phyloP scores from a whole-genome alignment of 2,329 filamentous ascomycete genomes.

The Venturia aucupariae region DNA sequence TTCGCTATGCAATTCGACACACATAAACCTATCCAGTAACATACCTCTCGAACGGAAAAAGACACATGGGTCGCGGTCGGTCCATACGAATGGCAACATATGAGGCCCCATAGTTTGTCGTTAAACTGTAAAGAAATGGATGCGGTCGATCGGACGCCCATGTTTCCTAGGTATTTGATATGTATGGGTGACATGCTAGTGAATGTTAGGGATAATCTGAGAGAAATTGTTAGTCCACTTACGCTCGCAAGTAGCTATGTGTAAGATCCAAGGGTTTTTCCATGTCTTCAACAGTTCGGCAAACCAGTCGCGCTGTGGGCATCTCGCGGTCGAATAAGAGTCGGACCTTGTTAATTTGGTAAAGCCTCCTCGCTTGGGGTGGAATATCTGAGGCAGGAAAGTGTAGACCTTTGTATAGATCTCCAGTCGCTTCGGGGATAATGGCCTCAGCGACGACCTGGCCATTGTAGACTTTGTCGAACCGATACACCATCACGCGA shows the following conservation, averaged over 20 bases:
- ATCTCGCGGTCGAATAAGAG: constrained; percentile 78
- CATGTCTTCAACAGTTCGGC: constrained; percentile 63
- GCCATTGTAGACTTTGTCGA: constrained; percentile 73
- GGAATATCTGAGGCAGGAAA: constrained; percentile 85
- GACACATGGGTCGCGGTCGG: constrained; percentile 72
- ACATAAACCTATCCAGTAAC: constrained; percentile 73
- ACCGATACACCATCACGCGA: constrained; percentile 87
- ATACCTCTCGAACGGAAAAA: constrained; percentile 88
- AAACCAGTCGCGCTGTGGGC: constrained; percentile 70
- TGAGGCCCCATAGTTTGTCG: constrained; percentile 75
- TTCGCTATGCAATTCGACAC: constrained; percentile 81
- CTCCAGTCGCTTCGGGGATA: constrained; percentile 69
- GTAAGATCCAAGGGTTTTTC: constrained; percentile 72
- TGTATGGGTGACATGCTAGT: constrained; percentile 74
- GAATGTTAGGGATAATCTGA: neutral
- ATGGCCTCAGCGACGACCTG: constrained; percentile 81
- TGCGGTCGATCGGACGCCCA: constrained; percentile 90
- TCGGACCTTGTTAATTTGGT: constrained; percentile 82
- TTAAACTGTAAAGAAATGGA: constrained; percentile 87
- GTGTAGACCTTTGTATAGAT: constrained; percentile 77
- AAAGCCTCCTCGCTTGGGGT: constrained; percentile 74
- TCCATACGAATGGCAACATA: constrained; percentile 78
- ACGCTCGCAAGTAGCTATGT: constrained; percentile 69
- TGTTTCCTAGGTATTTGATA: constrained; percentile 76
- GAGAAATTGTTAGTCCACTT: neutral